phyloP scores from a whole-genome alignment of 176 grass and related monocot genomes.

The Triticum urartu region DNA sequence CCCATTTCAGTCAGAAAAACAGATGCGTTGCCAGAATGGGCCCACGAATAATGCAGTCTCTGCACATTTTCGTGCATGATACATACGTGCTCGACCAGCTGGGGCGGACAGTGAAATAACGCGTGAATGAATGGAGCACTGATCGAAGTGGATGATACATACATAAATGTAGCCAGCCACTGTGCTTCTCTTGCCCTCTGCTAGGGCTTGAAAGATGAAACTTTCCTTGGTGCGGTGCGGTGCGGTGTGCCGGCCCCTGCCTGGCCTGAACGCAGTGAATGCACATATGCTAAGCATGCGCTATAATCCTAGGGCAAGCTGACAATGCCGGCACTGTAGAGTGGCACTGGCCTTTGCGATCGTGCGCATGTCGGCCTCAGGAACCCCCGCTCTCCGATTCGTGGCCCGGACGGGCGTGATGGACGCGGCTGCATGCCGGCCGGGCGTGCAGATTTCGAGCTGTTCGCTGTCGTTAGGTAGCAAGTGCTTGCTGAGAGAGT shows the following conservation, averaged over 20 bases:
- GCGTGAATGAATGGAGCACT: too few species aligned
- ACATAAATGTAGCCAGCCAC: too few species aligned
- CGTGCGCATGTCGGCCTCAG: conserved; percentile 7
- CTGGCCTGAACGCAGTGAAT: neutral
- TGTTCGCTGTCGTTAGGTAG: neutral
- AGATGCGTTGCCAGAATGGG: neutral
- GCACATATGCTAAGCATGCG: neutral
- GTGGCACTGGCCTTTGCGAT: neutral
- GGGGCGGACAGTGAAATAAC: too few species aligned
- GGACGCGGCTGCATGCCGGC: neutral
- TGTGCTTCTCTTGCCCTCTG: too few species aligned
- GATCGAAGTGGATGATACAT: too few species aligned
- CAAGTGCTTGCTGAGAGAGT: neutral
- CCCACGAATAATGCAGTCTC: neutral
- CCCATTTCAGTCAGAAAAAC: neutral
- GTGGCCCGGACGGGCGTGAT: neutral
- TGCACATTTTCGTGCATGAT: neutral
- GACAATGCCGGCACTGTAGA: neutral
- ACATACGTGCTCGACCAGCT: too few species aligned
- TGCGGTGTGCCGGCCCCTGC: too few species aligned
- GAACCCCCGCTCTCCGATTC: neutral
- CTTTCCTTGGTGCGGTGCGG: neutral
- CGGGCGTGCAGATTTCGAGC: conserved; percentile 8
- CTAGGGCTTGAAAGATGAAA: neutral
- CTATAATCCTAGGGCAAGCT: conserved; percentile 21